Evolutionary conservation across 768 basidiomycete genomes (phyloP).

Genomic region (Xerocomus potaroensis): DNA sequence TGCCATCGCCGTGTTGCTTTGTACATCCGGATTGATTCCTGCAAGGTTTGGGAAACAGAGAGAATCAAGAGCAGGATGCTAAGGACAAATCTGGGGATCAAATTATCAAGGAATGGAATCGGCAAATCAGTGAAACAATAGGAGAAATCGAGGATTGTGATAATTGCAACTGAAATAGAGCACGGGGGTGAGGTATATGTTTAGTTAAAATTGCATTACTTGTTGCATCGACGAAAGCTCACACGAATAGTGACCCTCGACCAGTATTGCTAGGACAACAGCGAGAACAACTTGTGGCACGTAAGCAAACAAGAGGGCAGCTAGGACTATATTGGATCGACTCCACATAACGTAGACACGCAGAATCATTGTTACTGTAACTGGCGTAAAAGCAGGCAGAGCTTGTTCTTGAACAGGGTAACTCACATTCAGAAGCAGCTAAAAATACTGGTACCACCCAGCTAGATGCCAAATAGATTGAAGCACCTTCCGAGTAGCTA

Average conservation of each 20-base stretch:
- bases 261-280: background rate
- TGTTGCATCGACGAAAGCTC: background rate
- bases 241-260: background rate
- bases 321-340: background rate
- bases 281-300: background rate
- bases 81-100: background rate
- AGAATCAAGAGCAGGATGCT: background rate
- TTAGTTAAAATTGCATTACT: background rate
- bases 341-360: background rate
- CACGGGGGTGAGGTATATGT: background rate
- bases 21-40: background rate
- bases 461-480: background rate
- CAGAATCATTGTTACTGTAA: background rate
- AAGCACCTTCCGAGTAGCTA: background rate
- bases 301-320: background rate
- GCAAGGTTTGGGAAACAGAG: background rate
- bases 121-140: too few relatives aligned
- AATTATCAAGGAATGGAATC: background rate
- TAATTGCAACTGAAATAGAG: background rate
- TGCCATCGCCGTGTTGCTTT: slow-evolving; percentile 2
- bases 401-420: too few relatives aligned
- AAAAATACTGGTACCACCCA: slow-evolving; percentile 1
- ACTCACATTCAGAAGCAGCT: slow-evolving; percentile 6
- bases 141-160: background rate
- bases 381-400: background rate